Evolutionary conservation across 352 stramenopile species (phyloP).

Genomic region (Globisporangium yorkense): DNA sequence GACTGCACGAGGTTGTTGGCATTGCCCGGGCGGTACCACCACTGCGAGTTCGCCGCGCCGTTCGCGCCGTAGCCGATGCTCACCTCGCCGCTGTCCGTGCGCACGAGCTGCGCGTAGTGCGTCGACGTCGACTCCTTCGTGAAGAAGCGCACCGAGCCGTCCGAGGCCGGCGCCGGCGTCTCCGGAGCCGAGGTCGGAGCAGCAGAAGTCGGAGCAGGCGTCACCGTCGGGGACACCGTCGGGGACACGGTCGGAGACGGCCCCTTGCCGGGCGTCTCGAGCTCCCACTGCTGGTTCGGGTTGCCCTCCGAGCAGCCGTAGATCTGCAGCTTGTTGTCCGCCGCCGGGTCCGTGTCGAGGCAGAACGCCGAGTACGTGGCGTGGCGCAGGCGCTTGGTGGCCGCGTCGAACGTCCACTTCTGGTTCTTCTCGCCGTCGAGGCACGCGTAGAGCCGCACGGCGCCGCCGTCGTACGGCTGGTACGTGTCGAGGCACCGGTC

Average conservation of each 20-base stretch:
- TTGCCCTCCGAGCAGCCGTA: slow-evolving; percentile 49
- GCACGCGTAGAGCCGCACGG: slow-evolving; percentile 52
- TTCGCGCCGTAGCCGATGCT: slow-evolving; percentile 17
- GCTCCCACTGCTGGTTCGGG: slow-evolving; percentile 46
- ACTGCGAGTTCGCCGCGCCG: slow-evolving; percentile 25
- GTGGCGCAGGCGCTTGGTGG: slow-evolving; percentile 39
- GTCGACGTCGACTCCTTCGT: slow-evolving; percentile 29
- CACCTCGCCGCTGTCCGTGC: slow-evolving; percentile 15
- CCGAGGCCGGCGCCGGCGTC: slow-evolving; percentile 15
- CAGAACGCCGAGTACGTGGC: slow-evolving; percentile 44
- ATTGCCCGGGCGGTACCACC: slow-evolving; percentile 32
- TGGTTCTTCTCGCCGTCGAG: slow-evolving; percentile 51
- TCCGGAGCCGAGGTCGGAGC: not conserved
- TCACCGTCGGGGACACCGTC: slow-evolving; percentile 7
- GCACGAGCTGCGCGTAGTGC: slow-evolving; percentile 34
- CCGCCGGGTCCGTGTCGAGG: slow-evolving; percentile 36
- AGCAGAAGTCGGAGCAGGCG: slow-evolving; percentile 2
- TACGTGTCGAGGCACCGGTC: slow-evolving; percentile 63
- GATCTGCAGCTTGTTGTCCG: slow-evolving; percentile 54
- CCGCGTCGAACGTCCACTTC: slow-evolving; percentile 53
- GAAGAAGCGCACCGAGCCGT: slow-evolving; percentile 29
- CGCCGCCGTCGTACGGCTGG: slow-evolving; percentile 36
- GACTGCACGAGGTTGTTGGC: slow-evolving; percentile 36
- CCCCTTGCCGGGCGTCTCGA: slow-evolving; percentile 6
- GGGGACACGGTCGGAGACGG: slow-evolving; percentile 9